These are phyloP conservation scores for Ajuga reptans DNA, from an alignment of 305 asterid genomes.

Conservation along the genomic window DNA sequence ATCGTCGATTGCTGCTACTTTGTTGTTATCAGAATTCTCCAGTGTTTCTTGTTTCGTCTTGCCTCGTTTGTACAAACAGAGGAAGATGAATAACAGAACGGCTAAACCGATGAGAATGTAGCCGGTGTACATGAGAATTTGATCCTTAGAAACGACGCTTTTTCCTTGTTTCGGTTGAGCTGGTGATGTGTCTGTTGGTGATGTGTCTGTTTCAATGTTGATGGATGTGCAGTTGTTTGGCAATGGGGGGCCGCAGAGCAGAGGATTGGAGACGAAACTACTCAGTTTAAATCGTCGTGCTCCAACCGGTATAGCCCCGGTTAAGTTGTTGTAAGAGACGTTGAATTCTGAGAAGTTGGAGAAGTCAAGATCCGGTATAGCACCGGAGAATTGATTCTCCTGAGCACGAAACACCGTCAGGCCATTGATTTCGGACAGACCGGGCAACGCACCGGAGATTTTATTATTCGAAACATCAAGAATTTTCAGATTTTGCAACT, in stretches of 20 bases:
- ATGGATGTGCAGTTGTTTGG: constrained; percentile 28
- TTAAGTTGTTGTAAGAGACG: constrained; percentile 43
- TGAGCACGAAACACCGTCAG: constrained; percentile 31
- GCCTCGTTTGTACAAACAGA: constrained; percentile 34
- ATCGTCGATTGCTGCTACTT: constrained; percentile 27
- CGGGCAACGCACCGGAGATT: constrained; percentile 41
- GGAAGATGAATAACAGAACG: constrained; percentile 25
- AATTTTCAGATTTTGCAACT: constrained; percentile 31
- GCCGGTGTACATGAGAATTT: constrained; percentile 57
- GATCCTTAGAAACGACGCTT: constrained; percentile 26
- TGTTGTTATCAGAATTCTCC: constrained; percentile 15
- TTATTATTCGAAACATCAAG: constrained; percentile 42
- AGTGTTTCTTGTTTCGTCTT: constrained; percentile 23
- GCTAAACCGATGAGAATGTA: constrained; percentile 45
- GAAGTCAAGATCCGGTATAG: constrained; percentile 33
- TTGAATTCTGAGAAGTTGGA: constrained; percentile 29
- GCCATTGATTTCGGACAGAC: constrained; percentile 30
- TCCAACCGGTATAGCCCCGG: constrained; percentile 40
- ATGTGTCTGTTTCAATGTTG: background rate
- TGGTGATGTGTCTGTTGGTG: constrained; percentile 9
- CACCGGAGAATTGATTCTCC: constrained; percentile 39
- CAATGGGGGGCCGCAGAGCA: constrained; percentile 46
- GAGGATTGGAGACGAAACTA: constrained; percentile 38
- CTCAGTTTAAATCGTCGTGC: constrained; percentile 24
- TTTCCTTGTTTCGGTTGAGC: background rate